Conservation (phyloP, 768 basidiomycete species). For the Amanita fuliginea region DNA sequence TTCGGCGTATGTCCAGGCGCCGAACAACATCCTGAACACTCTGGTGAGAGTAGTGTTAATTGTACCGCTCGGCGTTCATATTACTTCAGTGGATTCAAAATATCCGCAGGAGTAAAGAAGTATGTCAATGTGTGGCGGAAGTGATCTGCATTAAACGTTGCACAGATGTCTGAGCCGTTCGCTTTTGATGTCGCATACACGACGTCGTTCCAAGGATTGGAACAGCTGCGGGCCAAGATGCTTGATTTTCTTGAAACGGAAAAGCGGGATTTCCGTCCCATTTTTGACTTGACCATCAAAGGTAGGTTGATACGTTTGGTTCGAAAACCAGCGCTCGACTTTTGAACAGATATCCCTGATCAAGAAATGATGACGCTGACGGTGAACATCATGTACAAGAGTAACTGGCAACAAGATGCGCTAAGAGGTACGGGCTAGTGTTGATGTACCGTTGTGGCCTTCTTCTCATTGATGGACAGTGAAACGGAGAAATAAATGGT, state of each 20-base stretch:
- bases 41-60: conserved; percentile 24
- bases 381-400: conserved; percentile 84
- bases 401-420: conserved; percentile 73
- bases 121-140: conserved; percentile 10
- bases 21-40: conserved; percentile 50
- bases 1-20: conserved; percentile 57
- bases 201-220: conserved; percentile 76
- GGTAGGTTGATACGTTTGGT: conserved; percentile 24
- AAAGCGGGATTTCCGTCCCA: conserved; percentile 63
- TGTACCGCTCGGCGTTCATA: background rate
- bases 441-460: conserved; percentile 7
- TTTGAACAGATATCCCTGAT: conserved; percentile 51
- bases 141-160: background rate
- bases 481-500: conserved; percentile 84
- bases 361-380: conserved; percentile 69
- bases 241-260: conserved; percentile 62
- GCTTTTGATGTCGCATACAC: conserved; percentile 69
- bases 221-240: conserved; percentile 70
- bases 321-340: conserved; percentile 5
- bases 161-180: conserved; percentile 69
- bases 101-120: conserved; percentile 61
- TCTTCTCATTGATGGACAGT: conserved; percentile 22
- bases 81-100: conserved; percentile 52
- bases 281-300: conserved; percentile 63
- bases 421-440: conserved; percentile 40